Evolutionary conservation across 1,284 basidiomycete species (phyloP), one percentile per base, ranked within the genome.

Genomic region (Cryptococcus sp.): DNA sequence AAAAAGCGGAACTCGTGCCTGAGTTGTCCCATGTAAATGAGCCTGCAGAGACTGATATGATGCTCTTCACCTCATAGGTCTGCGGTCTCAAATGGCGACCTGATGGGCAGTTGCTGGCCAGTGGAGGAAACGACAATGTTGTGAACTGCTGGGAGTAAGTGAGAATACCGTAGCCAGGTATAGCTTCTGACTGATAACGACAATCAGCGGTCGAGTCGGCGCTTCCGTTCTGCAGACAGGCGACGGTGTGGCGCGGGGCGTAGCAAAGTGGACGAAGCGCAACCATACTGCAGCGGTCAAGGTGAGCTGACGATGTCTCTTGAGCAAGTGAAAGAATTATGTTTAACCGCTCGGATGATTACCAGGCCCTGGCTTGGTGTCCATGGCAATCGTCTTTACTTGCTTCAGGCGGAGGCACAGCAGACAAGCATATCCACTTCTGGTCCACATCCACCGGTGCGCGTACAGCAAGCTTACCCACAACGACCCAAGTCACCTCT

Each of bases 221-320:
- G 72, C 73, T 49, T 73, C 69, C 10, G 52, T 77, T 3, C 53
- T 68, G 25, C 86, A 65, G 27, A 68, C 61, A 10, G 70, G 60
- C 17, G 71, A 73, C 17, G 70, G 79, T 2, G 83, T 83, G 13
- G 81, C 85, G 1, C 81, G 87, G 46, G 85, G 87, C 6, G 82
- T 84, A 57, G 87, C 90, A 2, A 88, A 91, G 71, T 91, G 91
- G 91, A 92, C 90, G 47, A 96, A 95, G 79, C 83, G 90, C 47
- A 95, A 93, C 75, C 93, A 97, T 78, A 91, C 89, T 0, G 93
- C 93, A 0, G 93, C 93, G 0, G 93, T 96, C 66, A 97, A 97
- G 84, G 91, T 86, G 20, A 20, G 47, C 47, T 23, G 6, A 11
- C 10, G 7, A 22, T n/a, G n/a, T n/a, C 30, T 35, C 25, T 25